These are phyloP conservation scores for Suillus paluster DNA, from an alignment of 768 basidiomycete genomes.

Conservation along the genomic window DNA sequence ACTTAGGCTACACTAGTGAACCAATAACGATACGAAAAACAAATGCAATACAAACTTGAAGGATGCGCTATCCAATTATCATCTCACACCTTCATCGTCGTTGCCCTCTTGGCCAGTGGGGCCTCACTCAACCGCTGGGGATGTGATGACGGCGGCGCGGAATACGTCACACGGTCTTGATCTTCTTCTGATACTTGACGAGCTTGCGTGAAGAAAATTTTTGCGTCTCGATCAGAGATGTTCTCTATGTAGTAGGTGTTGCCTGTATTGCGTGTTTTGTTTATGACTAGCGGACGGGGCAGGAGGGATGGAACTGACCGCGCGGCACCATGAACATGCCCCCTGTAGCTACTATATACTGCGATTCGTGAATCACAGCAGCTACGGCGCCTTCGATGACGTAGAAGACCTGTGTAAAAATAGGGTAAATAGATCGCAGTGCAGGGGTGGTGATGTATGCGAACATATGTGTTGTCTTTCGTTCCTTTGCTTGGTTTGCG, in stretches of 20 bases:
- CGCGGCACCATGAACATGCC: conserved; percentile 91
- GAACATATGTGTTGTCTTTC: conserved; percentile 92
- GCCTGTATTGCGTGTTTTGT: conserved; percentile 47
- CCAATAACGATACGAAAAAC: neutral
- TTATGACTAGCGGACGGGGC: conserved; percentile 1
- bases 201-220: conserved; percentile 92
- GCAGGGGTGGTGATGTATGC: conserved; percentile 30
- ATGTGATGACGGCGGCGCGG: conserved; percentile 33
- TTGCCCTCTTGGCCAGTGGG: conserved; percentile 16
- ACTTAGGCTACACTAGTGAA: neutral
- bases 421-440: neutral
- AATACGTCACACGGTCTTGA: conserved; percentile 30
- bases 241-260: conserved; percentile 93
- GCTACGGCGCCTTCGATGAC: conserved; percentile 89
- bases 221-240: conserved; percentile 76
- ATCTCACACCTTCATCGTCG: conserved; percentile 8
- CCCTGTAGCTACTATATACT: conserved; percentile 77
- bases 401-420: conserved; percentile 61
- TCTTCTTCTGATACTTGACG: conserved; percentile 49
- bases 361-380: conserved; percentile 80
- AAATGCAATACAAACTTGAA: neutral
- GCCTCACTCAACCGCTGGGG: conserved; percentile 32
- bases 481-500: conserved; percentile 87
- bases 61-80: neutral
- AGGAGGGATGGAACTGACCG: conserved; percentile 50